Evolutionary conservation across 441 rosid genomes (phyloP).

Genomic region (Eruca vesicaria): DNA sequence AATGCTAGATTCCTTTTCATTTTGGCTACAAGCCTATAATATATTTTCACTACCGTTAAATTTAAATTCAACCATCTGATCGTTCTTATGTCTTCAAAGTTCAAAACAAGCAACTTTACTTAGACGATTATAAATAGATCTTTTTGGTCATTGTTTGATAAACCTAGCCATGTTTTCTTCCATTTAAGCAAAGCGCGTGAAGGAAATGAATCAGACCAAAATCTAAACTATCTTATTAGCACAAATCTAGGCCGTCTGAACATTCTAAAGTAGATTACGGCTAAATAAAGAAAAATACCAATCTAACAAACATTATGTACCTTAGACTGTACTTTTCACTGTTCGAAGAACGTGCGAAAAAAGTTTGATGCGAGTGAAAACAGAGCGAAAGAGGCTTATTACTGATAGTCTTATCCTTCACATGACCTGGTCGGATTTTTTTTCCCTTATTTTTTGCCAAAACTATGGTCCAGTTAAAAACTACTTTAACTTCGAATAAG

Average conservation of each 20-base stretch:
- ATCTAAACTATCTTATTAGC: not conserved
- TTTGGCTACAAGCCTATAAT: not conserved
- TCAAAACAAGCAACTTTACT: not conserved
- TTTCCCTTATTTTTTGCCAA: not conserved
- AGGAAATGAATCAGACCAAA: not conserved
- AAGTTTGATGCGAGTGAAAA: constrained; percentile 24
- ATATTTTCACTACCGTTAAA: not conserved
- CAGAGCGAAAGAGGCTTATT: constrained; percentile 15
- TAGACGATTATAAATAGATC: not conserved
- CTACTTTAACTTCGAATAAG: not conserved
- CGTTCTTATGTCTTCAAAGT: not conserved
- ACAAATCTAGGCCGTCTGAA: not conserved
- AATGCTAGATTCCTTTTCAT: not conserved
- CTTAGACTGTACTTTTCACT: constrained; percentile 14
- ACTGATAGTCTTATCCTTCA: constrained; percentile 24
- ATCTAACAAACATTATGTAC: constrained; percentile 4
- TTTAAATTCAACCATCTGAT: not conserved
- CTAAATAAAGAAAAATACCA: not conserved
- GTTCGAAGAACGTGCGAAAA: constrained; percentile 25
- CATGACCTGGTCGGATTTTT: constrained; percentile 34
- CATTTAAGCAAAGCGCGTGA: not conserved
- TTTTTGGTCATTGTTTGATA: not conserved
- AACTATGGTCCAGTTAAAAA: constrained; percentile 18
- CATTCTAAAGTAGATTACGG: constrained; percentile 3
- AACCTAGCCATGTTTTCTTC: not conserved